These are phyloP conservation scores for Metarhizium anisopliae DNA, from an alignment of 2,329 filamentous ascomycete species.

Conservation along the genomic window DNA sequence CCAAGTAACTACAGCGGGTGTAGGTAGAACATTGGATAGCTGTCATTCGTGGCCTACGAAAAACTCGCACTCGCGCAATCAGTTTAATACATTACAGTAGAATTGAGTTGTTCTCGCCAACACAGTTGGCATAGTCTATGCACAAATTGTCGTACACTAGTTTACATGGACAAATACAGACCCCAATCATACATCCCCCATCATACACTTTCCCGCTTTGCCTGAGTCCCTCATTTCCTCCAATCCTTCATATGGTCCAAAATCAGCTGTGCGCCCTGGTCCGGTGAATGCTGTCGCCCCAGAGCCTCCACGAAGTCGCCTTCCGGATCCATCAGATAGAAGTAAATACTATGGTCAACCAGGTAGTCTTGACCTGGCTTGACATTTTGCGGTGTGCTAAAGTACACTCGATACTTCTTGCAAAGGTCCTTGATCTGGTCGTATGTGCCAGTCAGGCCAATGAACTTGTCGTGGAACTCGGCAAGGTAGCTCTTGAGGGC, in stretches of 20 bases:
- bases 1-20: neutral
- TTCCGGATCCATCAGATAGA: constrained; percentile 98
- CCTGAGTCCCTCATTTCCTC: constrained; percentile 8
- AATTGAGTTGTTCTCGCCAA: constrained; percentile 10
- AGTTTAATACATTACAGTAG: neutral
- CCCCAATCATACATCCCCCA: neutral
- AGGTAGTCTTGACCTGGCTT: constrained; percentile 93
- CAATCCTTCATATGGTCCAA: constrained; percentile 70
- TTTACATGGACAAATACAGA: constrained; percentile 2
- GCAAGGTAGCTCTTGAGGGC: constrained; percentile 77
- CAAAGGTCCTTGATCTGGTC: constrained; percentile 90
- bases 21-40: neutral
- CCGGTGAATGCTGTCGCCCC: constrained; percentile 85
- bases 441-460: constrained; percentile 88
- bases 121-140: constrained; percentile 1
- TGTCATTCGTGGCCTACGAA: neutral
- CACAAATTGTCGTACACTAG: constrained; percentile 7
- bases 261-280: constrained; percentile 77
- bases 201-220: neutral
- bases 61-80: neutral
- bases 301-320: constrained; percentile 97
- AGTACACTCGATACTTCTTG: constrained; percentile 95
- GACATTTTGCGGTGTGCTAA: constrained; percentile 81
- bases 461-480: constrained; percentile 81
- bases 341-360: constrained; percentile 98